Conservation (phyloP, 305 asterid genomes). For the Nicotiana rustica region DNA sequence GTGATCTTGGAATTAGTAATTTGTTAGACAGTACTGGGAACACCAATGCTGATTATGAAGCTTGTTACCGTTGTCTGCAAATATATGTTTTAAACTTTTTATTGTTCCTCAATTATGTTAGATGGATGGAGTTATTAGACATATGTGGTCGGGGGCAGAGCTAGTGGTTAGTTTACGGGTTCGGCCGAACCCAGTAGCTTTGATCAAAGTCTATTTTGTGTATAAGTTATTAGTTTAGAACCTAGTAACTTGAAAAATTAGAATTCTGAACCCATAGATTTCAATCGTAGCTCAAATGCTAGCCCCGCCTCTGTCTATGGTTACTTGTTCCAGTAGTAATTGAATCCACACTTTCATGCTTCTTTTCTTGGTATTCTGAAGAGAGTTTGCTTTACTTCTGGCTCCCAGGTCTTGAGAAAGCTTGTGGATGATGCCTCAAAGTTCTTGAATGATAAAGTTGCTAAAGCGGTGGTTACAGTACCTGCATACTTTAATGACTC, state of each 20-base stretch:
- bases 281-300: too few relatives aligned
- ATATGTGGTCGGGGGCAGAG: too few relatives aligned
- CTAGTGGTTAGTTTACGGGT: background rate
- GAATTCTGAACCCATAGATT: too few relatives aligned
- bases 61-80: background rate
- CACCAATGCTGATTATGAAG: background rate
- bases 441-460: constrained; percentile 76
- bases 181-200: too few relatives aligned
- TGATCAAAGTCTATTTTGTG: too few relatives aligned
- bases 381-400: constrained; percentile 10
- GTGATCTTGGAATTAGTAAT: background rate
- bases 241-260: too few relatives aligned
- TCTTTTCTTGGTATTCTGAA: background rate
- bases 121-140: too few relatives aligned
- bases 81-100: too few relatives aligned
- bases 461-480: constrained; percentile 80
- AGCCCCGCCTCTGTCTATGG: background rate
- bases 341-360: background rate
- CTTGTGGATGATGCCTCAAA: constrained; percentile 81
- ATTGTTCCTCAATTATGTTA: too few relatives aligned
- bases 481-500: constrained; percentile 84
- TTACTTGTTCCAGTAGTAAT: background rate
- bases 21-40: background rate
- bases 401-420: constrained; percentile 67
- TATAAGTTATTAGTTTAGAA: too few relatives aligned